These are phyloP conservation scores for Lactuca sativa DNA, from an alignment of 129 eudicot species.

Conservation along the genomic window DNA sequence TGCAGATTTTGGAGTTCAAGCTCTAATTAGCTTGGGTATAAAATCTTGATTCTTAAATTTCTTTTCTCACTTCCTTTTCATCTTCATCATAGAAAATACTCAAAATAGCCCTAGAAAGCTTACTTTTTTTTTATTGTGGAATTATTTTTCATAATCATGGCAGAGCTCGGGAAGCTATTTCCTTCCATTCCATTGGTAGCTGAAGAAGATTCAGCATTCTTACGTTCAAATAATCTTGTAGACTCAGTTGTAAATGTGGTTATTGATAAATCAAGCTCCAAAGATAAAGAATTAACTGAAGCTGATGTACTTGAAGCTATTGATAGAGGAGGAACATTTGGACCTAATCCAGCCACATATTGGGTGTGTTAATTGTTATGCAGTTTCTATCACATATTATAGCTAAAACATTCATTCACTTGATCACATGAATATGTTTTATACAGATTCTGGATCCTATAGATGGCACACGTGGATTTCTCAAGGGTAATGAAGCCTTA, in stretches of 20 bases:
- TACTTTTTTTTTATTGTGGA: constrained; percentile 11
- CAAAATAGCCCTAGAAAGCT: background rate
- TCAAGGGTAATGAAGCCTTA: constrained; percentile 76
- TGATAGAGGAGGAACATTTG: constrained; percentile 93
- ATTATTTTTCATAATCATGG: constrained; percentile 16
- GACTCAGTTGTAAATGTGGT: constrained; percentile 67
- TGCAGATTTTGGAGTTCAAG: constrained; percentile 96
- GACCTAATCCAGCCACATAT: constrained; percentile 77
- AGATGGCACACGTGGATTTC: constrained; percentile 95
- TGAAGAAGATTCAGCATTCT: constrained; percentile 91
- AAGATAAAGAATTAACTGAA: constrained; percentile 44
- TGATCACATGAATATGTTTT: constrained; percentile 14
- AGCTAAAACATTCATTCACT: background rate
- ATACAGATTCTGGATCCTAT: constrained; percentile 93
- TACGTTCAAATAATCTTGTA: constrained; percentile 74
- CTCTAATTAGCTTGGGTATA: constrained; percentile 82
- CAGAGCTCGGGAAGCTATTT: constrained; percentile 76
- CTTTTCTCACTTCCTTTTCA: background rate
- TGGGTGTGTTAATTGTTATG: constrained; percentile 56
- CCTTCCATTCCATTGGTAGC: constrained; percentile 95
- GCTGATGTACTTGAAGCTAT: constrained; percentile 74
- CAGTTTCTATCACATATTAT: background rate
- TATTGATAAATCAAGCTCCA: constrained; percentile 42
- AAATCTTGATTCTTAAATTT: background rate
- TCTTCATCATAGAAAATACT: background rate